These are phyloP conservation scores for Cryptosporidium andersoni DNA, from an alignment of 169 alveolate genomes.

Conservation along the genomic window DNA sequence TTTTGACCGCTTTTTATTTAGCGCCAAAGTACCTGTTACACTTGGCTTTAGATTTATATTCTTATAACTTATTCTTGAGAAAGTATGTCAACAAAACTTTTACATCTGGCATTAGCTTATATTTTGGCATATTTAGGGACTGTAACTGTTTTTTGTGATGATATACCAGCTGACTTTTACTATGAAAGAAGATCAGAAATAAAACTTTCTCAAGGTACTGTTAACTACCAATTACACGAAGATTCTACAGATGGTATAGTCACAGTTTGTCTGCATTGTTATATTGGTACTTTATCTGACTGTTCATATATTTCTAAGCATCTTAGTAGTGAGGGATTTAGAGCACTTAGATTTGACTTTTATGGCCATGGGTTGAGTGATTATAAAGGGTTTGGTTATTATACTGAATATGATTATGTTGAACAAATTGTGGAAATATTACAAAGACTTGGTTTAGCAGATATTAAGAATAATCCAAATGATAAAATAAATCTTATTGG, in stretches of 20 bases:
- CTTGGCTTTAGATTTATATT: too few species aligned
- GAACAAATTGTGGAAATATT: conserved; percentile 59
- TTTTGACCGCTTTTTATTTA: too few species aligned
- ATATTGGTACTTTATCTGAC: conserved; percentile 60
- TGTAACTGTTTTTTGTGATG: background rate
- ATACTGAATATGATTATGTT: conserved; percentile 57
- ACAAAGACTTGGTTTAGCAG: conserved; percentile 30
- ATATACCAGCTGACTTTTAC: conserved; percentile 60
- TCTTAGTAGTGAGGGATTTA: conserved; percentile 27
- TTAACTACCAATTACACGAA: conserved; percentile 30
- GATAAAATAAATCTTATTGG: conserved; percentile 39
- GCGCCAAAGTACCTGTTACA: too few species aligned
- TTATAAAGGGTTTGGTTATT: conserved; percentile 27
- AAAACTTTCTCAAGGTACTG: conserved; percentile 8
- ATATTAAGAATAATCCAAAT: conserved; percentile 4
- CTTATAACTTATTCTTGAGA: too few species aligned
- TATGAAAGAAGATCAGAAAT: conserved; percentile 18
- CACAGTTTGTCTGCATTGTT: conserved; percentile 52
- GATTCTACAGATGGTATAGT: conserved; percentile 11
- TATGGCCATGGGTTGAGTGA: conserved; percentile 60
- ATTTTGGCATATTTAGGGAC: background rate
- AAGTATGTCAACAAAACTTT: too few species aligned
- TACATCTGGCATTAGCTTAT: too few species aligned
- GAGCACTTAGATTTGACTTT: conserved; percentile 59
- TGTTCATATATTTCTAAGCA: conserved; percentile 51